Conservation (phyloP, 2,329 filamentous ascomycete species). For the Fusarium mundagurra region DNA sequence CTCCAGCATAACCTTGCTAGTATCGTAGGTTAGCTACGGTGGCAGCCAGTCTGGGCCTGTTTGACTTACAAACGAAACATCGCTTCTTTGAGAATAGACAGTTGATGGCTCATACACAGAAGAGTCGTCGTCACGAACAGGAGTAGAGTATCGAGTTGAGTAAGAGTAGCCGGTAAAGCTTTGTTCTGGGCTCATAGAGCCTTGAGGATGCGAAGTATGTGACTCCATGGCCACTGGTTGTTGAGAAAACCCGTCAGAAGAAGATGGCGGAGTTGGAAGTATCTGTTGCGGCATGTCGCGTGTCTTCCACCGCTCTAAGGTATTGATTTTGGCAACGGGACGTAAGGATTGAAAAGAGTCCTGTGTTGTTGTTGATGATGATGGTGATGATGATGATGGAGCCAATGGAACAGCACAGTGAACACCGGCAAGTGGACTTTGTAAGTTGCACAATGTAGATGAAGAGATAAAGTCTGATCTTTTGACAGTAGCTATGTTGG, state of each 20-base stretch:
- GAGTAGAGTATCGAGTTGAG: constrained; percentile 30
- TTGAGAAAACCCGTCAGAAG: constrained; percentile 38
- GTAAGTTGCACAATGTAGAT: constrained; percentile 22
- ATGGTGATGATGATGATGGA: not conserved
- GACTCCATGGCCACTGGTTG: constrained; percentile 16
- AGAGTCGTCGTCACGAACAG: constrained; percentile 32
- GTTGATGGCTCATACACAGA: constrained; percentile 28
- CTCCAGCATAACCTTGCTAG: constrained; percentile 20
- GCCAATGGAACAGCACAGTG: constrained; percentile 1
- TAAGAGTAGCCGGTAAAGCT: constrained; percentile 14
- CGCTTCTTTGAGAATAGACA: constrained; percentile 29
- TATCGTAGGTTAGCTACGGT: not conserved
- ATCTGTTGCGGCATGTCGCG: constrained; percentile 51
- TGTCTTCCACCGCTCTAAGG: constrained; percentile 1
- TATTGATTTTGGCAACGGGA: not conserved
- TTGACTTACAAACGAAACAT: constrained; percentile 31
- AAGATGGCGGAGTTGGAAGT: constrained; percentile 59
- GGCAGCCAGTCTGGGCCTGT: not conserved
- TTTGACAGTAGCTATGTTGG: constrained; percentile 36
- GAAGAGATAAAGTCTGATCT: constrained; percentile 22
- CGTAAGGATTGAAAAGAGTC: not conserved
- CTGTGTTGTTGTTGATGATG: not conserved
- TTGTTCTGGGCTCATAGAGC: constrained; percentile 12
- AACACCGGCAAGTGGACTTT: constrained; percentile 1
- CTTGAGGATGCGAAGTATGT: constrained; percentile 24